phyloP scores from a whole-genome alignment of 176 grass and related monocot genomes.

The Alloteropsis semialata region DNA sequence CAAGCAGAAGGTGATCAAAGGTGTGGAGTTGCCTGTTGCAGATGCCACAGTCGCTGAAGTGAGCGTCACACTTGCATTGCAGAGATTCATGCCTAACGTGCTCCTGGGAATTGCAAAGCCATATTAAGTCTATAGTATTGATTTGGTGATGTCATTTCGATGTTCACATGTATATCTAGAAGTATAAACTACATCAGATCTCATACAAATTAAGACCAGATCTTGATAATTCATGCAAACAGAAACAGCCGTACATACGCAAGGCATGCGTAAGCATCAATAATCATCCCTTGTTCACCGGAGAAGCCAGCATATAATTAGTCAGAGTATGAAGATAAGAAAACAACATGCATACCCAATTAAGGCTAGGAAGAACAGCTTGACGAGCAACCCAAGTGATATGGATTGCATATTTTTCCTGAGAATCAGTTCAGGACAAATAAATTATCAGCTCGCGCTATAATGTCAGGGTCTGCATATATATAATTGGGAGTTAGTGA shows the following conservation, averaged over 20 bases:
- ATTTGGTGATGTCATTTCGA: background rate
- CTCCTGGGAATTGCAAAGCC: slow-evolving; percentile 13
- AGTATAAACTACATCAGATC: too few species aligned
- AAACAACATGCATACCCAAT: slow-evolving; percentile 31
- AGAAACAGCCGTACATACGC: too few species aligned
- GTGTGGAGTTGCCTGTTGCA: slow-evolving; percentile 37
- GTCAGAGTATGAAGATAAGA: background rate
- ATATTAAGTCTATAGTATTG: background rate
- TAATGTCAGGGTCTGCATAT: background rate
- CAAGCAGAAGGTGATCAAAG: slow-evolving; percentile 54
- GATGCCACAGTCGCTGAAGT: slow-evolving; percentile 56
- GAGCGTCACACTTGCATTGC: slow-evolving; percentile 38
- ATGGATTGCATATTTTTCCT: slow-evolving; percentile 36
- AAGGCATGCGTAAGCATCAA: too few species aligned
- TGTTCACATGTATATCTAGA: background rate
- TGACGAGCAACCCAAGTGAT: slow-evolving; percentile 24
- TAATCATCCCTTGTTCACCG: too few species aligned
- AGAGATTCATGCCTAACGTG: slow-evolving; percentile 40
- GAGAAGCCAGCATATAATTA: background rate
- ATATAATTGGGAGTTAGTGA: background rate
- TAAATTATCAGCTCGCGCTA: background rate
- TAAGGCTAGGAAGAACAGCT: slow-evolving; percentile 57
- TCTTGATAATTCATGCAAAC: too few species aligned
- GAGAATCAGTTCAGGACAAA: background rate
- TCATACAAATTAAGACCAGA: too few species aligned